Evolutionary conservation across 352 stramenopile species (phyloP), one percentile per base, ranked within the genome.

Genomic region (Phytophthora fragariaefolia): DNA sequence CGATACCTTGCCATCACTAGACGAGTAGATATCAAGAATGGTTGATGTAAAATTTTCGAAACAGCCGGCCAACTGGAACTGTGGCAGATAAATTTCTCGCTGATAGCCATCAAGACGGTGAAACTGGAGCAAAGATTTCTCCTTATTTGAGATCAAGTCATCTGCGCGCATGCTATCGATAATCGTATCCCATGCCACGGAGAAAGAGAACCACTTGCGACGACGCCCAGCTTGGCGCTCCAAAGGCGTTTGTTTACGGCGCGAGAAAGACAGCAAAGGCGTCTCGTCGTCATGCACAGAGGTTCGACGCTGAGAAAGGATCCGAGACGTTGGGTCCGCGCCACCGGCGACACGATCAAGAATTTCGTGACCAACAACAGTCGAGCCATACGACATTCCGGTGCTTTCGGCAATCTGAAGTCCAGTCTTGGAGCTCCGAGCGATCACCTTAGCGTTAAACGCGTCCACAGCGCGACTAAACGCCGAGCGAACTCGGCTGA

Each of bases 131-230:
- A 98, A 82, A 71, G 62, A 77, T 32, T 93, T 90, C 65, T 96
- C 89, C 20, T 84, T 89, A 58, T 93, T 95, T 43, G 90, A 95
- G 66, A 97, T 96, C 67, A 97, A 85, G 54, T 96, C 90, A 59
- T 98, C 94, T 2, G 87, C 83, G 36, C 97, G 86, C 80, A 99
- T 98, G 46, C 96, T 92, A 69, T 98, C 92, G 51, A 99, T 98
- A 45, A 99, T 97, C 47, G 97, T 95, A 66, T 99, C 98, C 97
- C 97, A 99, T 4, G 97, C 96, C 24, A 97, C 90, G 18, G 95
- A 98, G 66, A 99, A 99, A 40, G 98, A 98, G 1, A 98, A 93
- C 97, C 97, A 99, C 66, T 99, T 99, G 69, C 98, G 95, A 23
- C 97, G 98, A 42, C 97, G 89, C 43, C 98, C 88, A 74, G 97